These are phyloP conservation scores for Colletotrichum incanum DNA, from an alignment of 2,329 filamentous ascomycete species.

Conservation along the genomic window DNA sequence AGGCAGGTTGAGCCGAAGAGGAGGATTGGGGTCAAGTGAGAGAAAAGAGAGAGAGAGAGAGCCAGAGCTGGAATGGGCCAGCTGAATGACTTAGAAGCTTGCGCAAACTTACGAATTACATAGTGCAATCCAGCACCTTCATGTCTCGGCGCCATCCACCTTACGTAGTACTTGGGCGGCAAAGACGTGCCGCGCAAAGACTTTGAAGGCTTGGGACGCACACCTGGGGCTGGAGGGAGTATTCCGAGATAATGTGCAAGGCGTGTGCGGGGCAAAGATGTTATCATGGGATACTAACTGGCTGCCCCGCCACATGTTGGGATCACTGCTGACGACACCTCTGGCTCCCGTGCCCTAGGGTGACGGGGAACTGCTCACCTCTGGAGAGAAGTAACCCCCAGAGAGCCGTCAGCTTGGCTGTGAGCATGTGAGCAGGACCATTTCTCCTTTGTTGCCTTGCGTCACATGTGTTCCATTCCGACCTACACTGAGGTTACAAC, in stretches of 20 bases:
- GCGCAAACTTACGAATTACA: not conserved
- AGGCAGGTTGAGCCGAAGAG: conserved; percentile 9
- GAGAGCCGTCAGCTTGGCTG: conserved; percentile 14
- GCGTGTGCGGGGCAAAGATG: not conserved
- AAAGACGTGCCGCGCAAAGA: conserved; percentile 33
- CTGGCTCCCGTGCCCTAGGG: conserved; percentile 21
- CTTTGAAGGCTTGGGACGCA: conserved; percentile 33
- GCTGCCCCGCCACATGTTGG: conserved; percentile 29
- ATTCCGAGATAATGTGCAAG: conserved; percentile 27
- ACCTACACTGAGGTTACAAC: not conserved
- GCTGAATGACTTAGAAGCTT: conserved; percentile 2
- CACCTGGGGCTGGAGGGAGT: conserved; percentile 21
- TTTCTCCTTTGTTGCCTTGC: conserved; percentile 7
- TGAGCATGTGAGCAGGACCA: not conserved
- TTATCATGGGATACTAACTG: conserved; percentile 23
- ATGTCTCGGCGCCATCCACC: conserved; percentile 14
- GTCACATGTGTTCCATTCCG: conserved; percentile 23
- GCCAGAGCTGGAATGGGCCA: not conserved
- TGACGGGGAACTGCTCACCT: conserved; percentile 13
- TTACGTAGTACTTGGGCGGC: conserved; percentile 33
- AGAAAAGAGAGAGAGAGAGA: conserved; percentile 4
- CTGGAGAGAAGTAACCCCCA: not conserved
- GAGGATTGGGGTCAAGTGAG: not conserved
- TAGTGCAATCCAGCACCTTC: not conserved
- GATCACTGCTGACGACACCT: conserved; percentile 40